Evolutionary conservation across 2,329 filamentous ascomycete species (phyloP), one percentile per base, ranked within the genome.

Genomic region (Fusarium goolgardi): DNA sequence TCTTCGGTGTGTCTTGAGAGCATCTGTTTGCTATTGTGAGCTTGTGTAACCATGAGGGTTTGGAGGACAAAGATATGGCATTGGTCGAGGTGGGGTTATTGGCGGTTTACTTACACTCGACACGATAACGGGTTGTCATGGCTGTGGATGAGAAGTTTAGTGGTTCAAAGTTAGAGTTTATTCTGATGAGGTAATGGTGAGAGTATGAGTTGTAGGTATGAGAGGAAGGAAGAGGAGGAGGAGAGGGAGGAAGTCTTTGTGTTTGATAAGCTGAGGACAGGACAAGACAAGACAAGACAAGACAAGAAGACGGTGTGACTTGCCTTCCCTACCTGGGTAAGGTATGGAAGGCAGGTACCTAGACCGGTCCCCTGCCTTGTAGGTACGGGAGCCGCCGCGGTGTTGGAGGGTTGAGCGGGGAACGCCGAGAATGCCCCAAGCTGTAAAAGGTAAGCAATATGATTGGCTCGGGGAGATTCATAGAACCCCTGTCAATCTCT

Each of bases 1-100:
- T 77, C 94, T 86, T 56, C 94, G 88, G 82, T 97, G 94, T 53
- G 94, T 95, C 86, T 97, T 88, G 75, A 87, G 83, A 46, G 86
- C 84, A 82, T 88, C 86, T 88, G 67, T 29, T 55, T 54, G n/a
- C 25, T 57, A 61, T 60, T 21, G 44, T 78, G 43, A 75, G 74
- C 32, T 39, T 65, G 51, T 63, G 61, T 59, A 46, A 57, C 41
- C 51, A 59, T 54, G 52, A 43, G 35, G 54, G 49, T 27, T 43
- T 53, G 35, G 34, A 11, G 39, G 29, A 43, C 15, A 27, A 51
- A 29, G 23, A 18, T 16, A 23, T 15, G 45, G 40, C 27, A n/a
- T 25, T 29, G 27, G 4, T 29, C 16, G 56, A 58, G 62, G 41
- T 47, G 56, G 46, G 31, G 41, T 40, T 63, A 29, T 54, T 32